Conservation (phyloP, 768 basidiomycete species). For the Pleurotus sapidus region DNA sequence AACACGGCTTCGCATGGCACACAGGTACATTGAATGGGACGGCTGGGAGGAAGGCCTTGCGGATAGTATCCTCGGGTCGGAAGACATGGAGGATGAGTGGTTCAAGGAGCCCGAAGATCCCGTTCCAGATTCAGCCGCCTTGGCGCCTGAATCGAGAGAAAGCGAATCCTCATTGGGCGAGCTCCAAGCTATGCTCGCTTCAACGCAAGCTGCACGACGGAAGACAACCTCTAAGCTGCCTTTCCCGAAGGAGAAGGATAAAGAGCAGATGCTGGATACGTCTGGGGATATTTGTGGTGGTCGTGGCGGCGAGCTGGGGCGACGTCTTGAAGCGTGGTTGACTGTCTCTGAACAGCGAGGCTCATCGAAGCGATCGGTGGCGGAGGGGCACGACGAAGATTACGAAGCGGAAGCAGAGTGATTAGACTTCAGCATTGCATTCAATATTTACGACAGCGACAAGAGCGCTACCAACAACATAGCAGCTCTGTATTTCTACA, state of each 20-base stretch:
- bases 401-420: slow-evolving; percentile 11
- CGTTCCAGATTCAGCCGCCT: slow-evolving; percentile 10
- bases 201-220: slow-evolving; percentile 12
- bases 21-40: slow-evolving; percentile 85
- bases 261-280: slow-evolving; percentile 66
- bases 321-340: slow-evolving; percentile 75
- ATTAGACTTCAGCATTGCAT: background rate
- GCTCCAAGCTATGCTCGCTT: background rate
- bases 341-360: slow-evolving; percentile 32
- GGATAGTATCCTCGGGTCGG: slow-evolving; percentile 69
- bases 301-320: slow-evolving; percentile 73
- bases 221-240: slow-evolving; percentile 46
- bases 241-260: slow-evolving; percentile 59
- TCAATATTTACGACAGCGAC: background rate
- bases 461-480: background rate
- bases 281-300: slow-evolving; percentile 80
- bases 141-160: background rate
- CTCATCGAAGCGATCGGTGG: slow-evolving; percentile 18
- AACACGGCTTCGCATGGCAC: slow-evolving; percentile 66
- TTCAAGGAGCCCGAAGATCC: slow-evolving; percentile 38
- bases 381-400: slow-evolving; percentile 12
- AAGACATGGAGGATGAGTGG: slow-evolving; percentile 73
- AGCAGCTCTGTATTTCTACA: background rate
- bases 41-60: slow-evolving; percentile 89
- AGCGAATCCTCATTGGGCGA: slow-evolving; percentile 2